A percentile compares a stretch with the other conserved stretches of the same genome.
Evolutionary conservation across 441 rosid genomes (phyloP).

Genomic region (Adansonia rubrostipa): DNA sequence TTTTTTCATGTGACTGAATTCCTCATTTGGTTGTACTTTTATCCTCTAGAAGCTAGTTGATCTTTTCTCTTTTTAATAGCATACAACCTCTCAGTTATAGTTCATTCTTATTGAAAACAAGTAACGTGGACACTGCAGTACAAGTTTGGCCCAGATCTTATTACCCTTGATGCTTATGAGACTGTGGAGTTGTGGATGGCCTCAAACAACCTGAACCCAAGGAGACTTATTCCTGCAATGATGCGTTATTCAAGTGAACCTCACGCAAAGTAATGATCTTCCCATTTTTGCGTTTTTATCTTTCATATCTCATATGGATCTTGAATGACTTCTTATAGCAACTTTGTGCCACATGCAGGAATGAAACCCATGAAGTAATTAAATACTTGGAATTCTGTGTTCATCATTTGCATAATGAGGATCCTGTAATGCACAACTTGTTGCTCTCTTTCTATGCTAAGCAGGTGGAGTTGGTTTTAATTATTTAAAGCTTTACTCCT

Average conservation of each 20-base stretch:
- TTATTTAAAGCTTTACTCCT: slow-evolving; percentile 22
- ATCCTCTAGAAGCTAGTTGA: slow-evolving; percentile 20
- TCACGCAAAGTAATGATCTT: slow-evolving; percentile 84
- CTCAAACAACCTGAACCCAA: slow-evolving; percentile 82
- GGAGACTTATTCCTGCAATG: slow-evolving; percentile 97
- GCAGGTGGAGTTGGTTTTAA: slow-evolving; percentile 63
- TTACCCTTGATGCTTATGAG: slow-evolving; percentile 97
- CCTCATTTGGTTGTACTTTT: not conserved
- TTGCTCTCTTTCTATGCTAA: slow-evolving; percentile 95
- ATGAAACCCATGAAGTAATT: slow-evolving; percentile 98
- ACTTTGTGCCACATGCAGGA: slow-evolving; percentile 60
- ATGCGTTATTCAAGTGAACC: slow-evolving; percentile 99
- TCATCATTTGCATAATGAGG: slow-evolving; percentile 91
- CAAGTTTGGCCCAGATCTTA: slow-evolving; percentile 95
- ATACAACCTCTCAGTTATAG: slow-evolving; percentile 27
- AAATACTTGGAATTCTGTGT: slow-evolving; percentile 96
- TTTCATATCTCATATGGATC: slow-evolving; percentile 22
- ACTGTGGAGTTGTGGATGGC: slow-evolving; percentile 99
- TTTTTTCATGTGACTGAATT: not conserved
- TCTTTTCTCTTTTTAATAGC: slow-evolving; percentile 17
- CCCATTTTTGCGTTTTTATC: slow-evolving; percentile 20
- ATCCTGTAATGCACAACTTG: slow-evolving; percentile 96
- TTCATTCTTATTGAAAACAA: slow-evolving; percentile 27
- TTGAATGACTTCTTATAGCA: slow-evolving; percentile 23
- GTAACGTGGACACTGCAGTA: slow-evolving; percentile 64